These are phyloP conservation scores for Phlyctochytrium planicorne DNA, from an alignment of 192 early-diverging fungal species.

Conservation along the genomic window DNA sequence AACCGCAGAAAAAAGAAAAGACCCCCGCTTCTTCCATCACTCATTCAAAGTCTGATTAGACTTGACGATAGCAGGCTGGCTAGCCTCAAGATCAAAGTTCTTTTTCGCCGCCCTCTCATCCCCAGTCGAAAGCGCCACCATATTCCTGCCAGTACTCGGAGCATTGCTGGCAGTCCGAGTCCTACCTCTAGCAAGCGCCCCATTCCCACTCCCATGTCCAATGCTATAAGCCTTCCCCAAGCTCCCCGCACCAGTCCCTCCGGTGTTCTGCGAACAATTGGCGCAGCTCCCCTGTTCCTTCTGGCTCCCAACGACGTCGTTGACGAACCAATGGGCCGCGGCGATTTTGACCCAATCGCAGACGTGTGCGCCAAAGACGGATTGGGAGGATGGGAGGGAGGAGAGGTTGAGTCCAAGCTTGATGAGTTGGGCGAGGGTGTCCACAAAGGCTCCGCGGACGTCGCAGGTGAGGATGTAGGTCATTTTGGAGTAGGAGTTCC, in stretches of 20 bases:
- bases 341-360: conserved; percentile 27
- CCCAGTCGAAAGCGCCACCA: neutral
- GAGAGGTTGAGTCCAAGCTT: conserved; percentile 17
- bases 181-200: too few relatives aligned
- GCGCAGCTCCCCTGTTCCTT: neutral
- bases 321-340: conserved; percentile 29
- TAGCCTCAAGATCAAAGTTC: neutral
- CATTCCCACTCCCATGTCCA: too few relatives aligned
- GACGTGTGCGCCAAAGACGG: conserved; percentile 19
- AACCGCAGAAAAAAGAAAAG: too few relatives aligned
- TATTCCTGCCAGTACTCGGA: neutral
- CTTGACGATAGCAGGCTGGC: neutral
- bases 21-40: too few relatives aligned
- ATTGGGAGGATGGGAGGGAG: neutral
- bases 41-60: neutral
- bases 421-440: conserved; percentile 21
- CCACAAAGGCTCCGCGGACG: conserved; percentile 18
- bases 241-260: too few relatives aligned
- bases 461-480: conserved; percentile 21
- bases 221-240: too few relatives aligned
- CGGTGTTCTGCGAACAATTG: neutral
- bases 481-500: conserved; percentile 11
- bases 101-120: neutral
- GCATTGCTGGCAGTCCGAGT: too few relatives aligned
- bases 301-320: conserved; percentile 16